phyloP scores from a whole-genome alignment of 805 yeast genomes.

The Saccharomycopsis capsularis region DNA sequence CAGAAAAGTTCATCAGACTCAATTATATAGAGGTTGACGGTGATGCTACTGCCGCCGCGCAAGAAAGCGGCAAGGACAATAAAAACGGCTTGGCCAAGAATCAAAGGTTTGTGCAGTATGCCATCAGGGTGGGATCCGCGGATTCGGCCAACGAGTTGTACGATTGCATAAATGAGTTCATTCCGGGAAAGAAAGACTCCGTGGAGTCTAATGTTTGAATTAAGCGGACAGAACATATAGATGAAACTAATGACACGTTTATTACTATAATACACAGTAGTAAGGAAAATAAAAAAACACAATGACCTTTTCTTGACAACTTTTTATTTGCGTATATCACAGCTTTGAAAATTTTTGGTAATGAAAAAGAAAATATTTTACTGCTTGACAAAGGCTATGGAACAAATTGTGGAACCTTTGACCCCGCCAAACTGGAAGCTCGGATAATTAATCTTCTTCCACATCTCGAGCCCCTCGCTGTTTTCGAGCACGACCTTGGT shows the following conservation, averaged over 20 bases:
- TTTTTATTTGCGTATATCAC: no score
- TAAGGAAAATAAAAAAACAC: neutral
- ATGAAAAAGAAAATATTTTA: constrained; percentile 6
- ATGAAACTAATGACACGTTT: no score
- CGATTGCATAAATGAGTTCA: constrained; percentile 37
- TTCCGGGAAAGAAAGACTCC: neutral
- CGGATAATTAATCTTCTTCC: constrained; percentile 71
- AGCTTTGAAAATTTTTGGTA: no score
- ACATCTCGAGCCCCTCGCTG: constrained; percentile 41
- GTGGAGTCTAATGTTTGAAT: no score
- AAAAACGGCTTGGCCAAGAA: constrained; percentile 31
- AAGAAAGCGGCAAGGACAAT: constrained; percentile 7
- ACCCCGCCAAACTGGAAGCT: constrained; percentile 84
- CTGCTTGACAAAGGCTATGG: constrained; percentile 62
- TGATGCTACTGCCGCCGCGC: no score
- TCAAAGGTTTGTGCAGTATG: constrained; percentile 72
- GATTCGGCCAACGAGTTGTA: constrained; percentile 53
- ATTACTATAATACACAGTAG: neutral
- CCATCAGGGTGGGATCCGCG: constrained; percentile 62
- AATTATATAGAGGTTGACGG: constrained; percentile 45
- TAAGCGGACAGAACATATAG: no score
- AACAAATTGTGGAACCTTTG: constrained; percentile 81
- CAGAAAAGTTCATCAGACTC: constrained; percentile 77
- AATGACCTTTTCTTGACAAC: no score
- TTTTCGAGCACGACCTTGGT: constrained; percentile 40